phyloP scores from a whole-genome alignment of 78 protist genomes.

The slime mould (Dictyostelium discoideum) region dicty_2.7 NC_007089.4:3064001-3064500 shows the following conservation, averaged over 20 bases:
- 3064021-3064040: conserved; percentile 65
- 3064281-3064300: not conserved
- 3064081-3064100: conserved; percentile 25
- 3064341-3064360: not conserved
- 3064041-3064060: conserved; percentile 49
- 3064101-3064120: conserved; percentile 60
- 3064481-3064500: not conserved
- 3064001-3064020: conserved; percentile 65
- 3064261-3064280: conserved; percentile 11
- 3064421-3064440: not conserved
- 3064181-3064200: not conserved
- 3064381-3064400: not conserved
- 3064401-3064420: not conserved
- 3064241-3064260: conserved; percentile 2
- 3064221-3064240: conserved; percentile 36
- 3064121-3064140: conserved; percentile 50
- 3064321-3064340: not conserved
- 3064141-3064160: conserved; percentile 75
- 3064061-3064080: conserved; percentile 82
- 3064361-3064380: not conserved
- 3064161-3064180: conserved; percentile 61
- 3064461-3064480: conserved; percentile 7
- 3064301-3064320: conserved; percentile 47
- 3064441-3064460: not conserved
- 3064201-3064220: conserved; percentile 16